phyloP scores from a whole-genome alignment of 371 early-diverging fungal genomes.

The Dichotomocladium elegans region DNA sequence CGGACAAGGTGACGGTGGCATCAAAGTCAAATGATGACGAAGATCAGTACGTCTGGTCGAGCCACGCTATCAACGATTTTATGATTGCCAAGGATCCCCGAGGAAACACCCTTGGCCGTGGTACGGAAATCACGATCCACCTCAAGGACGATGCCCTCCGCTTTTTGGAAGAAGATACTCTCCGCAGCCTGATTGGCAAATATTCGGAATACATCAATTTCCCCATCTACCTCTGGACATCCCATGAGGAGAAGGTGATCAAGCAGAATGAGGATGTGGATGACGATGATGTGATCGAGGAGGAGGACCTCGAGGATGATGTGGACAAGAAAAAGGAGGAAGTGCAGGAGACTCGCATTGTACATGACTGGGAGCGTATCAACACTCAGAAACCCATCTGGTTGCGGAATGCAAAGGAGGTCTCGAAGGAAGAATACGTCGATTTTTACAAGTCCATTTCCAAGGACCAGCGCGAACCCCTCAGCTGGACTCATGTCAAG shows the following conservation, averaged over 20 bases:
- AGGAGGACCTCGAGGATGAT: conserved; percentile 47
- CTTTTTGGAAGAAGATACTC: conserved; percentile 65
- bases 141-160: conserved; percentile 86
- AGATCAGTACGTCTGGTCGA: conserved; percentile 87
- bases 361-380: conserved; percentile 61
- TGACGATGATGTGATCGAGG: conserved; percentile 48
- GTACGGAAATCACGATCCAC: conserved; percentile 88
- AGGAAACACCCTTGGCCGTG: conserved; percentile 77
- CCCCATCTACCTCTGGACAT: conserved; percentile 83
- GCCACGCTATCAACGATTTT: conserved; percentile 71
- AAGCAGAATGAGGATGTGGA: conserved; percentile 30
- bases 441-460: conserved; percentile 82
- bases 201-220: conserved; percentile 93
- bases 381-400: conserved; percentile 91
- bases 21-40: conserved; percentile 80
- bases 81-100: conserved; percentile 85
- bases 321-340: conserved; percentile 53
- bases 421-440: conserved; percentile 76
- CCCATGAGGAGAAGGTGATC: conserved; percentile 42
- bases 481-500: conserved; percentile 73
- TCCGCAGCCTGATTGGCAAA: conserved; percentile 72
- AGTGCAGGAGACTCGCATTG: conserved; percentile 45
- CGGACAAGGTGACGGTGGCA: conserved; percentile 94
- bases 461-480: conserved; percentile 58
- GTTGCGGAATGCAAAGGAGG: conserved; percentile 78